Evolutionary conservation across 2,329 filamentous ascomycete genomes (phyloP).

Genomic region (Domatiomyces globalis): DNA sequence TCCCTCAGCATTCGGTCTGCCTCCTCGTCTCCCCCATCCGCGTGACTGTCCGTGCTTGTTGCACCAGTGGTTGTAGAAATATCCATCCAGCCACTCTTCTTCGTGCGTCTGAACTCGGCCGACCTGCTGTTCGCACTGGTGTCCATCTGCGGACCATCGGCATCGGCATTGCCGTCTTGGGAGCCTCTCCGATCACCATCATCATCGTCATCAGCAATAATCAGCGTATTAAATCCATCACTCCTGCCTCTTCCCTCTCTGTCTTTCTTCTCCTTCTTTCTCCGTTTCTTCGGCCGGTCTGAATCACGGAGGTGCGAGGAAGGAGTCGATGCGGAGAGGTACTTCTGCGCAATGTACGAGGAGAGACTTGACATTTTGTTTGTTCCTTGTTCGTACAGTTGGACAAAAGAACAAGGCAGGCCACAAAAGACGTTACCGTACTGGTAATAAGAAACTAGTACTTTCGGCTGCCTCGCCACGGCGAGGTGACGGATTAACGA

Average conservation of each 20-base stretch:
- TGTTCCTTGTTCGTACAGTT: not conserved
- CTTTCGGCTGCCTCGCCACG: no score
- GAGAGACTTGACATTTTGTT: conserved; percentile 35
- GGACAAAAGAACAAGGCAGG: not conserved
- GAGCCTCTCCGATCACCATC: not conserved
- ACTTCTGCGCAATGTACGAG: conserved; percentile 80
- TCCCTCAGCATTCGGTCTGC: conserved; percentile 67
- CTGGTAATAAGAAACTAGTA: no score
- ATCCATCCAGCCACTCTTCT: conserved; percentile 58
- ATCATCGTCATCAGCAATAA: not conserved
- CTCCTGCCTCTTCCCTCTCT: conserved; percentile 22
- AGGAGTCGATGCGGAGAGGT: conserved; percentile 53
- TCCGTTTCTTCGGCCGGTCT: conserved; percentile 40
- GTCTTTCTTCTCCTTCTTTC: conserved; percentile 38
- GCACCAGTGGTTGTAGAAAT: conserved; percentile 36
- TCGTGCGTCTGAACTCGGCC: conserved; percentile 53
- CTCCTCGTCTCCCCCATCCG: conserved; percentile 43
- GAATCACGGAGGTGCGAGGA: conserved; percentile 20
- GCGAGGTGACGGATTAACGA: no score
- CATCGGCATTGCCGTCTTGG: conserved; percentile 23
- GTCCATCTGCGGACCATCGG: conserved; percentile 22
- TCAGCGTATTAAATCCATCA: not conserved
- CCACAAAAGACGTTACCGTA: not conserved
- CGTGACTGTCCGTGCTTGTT: conserved; percentile 22
- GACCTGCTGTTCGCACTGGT: conserved; percentile 19